These are phyloP conservation scores for Monascus purpureus DNA, from an alignment of 495 filamentous ascomycete species.

Conservation along the genomic window DNA sequence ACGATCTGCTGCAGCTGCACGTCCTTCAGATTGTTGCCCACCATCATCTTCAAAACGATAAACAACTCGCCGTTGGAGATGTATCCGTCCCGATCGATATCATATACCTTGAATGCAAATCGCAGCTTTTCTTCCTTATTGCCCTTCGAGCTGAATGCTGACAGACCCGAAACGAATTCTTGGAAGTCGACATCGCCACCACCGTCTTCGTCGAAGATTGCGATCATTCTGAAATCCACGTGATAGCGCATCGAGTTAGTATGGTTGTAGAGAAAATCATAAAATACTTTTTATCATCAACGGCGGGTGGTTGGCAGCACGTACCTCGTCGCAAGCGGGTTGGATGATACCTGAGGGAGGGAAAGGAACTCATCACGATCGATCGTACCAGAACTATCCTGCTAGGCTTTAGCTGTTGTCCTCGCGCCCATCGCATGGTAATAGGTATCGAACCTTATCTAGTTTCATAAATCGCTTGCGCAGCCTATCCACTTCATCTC, in stretches of 20 bases:
- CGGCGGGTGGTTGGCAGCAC: too few species aligned
- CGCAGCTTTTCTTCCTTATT: conserved; percentile 98
- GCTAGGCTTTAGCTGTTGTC: conserved; percentile 1
- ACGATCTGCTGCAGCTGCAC: conserved; percentile 90
- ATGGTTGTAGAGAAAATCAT: conserved; percentile 3
- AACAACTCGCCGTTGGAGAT: conserved; percentile 99
- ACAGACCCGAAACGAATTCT: conserved; percentile 92
- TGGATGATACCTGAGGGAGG: conserved; percentile 92
- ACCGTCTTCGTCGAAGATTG: conserved; percentile 98
- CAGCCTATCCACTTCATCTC: conserved; percentile 89
- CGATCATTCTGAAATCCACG: conserved; percentile 64
- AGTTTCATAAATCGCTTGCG: conserved; percentile 98
- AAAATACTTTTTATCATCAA: too few species aligned
- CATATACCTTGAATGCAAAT: conserved; percentile 99
- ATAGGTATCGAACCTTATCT: conserved; percentile 59
- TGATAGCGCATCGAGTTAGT: background rate
- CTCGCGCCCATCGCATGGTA: background rate
- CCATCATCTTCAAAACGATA: conserved; percentile 99
- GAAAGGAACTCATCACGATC: conserved; percentile 98
- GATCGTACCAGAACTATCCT: conserved; percentile 97
- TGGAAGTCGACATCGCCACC: conserved; percentile 98
- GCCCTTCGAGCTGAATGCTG: conserved; percentile 91
- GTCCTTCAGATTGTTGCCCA: conserved; percentile 98
- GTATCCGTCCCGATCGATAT: conserved; percentile 96
- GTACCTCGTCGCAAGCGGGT: conserved; percentile 88